These are phyloP conservation scores for Phytophthora pisi DNA, from an alignment of 352 stramenopile genomes.

Conservation along the genomic window DNA sequence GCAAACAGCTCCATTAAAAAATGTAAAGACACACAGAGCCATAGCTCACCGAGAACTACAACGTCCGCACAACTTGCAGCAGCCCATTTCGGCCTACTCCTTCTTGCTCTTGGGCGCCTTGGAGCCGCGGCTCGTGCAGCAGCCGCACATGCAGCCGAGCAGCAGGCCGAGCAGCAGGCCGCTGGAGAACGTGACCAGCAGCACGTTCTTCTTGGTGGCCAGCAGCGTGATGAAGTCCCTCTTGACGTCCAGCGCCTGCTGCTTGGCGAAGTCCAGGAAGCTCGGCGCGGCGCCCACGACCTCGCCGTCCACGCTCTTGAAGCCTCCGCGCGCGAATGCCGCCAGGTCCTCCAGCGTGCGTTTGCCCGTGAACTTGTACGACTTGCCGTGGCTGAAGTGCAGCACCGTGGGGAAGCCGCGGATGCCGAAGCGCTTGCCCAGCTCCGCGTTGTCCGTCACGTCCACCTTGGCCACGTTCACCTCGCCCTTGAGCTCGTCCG, in stretches of 20 bases:
- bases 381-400: conserved; percentile 76
- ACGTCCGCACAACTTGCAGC: conserved; percentile 5
- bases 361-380: conserved; percentile 76
- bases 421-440: conserved; percentile 88
- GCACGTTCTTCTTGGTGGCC: conserved; percentile 83
- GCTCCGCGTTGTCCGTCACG: conserved; percentile 69
- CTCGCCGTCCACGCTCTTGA: conserved; percentile 52
- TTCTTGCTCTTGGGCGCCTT: conserved; percentile 61
- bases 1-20: conserved; percentile 20
- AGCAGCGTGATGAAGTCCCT: conserved; percentile 73
- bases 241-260: conserved; percentile 59
- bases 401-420: conserved; percentile 80
- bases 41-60: neutral
- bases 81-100: conserved; percentile 37
- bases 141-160: conserved; percentile 74
- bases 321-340: conserved; percentile 66
- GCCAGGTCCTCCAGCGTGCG: conserved; percentile 64
- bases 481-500: conserved; percentile 78
- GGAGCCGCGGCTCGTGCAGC: conserved; percentile 58
- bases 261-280: conserved; percentile 41
- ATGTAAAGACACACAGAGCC: conserved; percentile 17
- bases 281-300: conserved; percentile 40
- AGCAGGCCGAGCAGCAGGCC: conserved; percentile 69
- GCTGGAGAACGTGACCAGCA: conserved; percentile 75
- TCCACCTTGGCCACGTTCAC: conserved; percentile 94